phyloP scores from a whole-genome alignment of 495 filamentous ascomycete species.

The Polyplosphaeria fusca region DNA sequence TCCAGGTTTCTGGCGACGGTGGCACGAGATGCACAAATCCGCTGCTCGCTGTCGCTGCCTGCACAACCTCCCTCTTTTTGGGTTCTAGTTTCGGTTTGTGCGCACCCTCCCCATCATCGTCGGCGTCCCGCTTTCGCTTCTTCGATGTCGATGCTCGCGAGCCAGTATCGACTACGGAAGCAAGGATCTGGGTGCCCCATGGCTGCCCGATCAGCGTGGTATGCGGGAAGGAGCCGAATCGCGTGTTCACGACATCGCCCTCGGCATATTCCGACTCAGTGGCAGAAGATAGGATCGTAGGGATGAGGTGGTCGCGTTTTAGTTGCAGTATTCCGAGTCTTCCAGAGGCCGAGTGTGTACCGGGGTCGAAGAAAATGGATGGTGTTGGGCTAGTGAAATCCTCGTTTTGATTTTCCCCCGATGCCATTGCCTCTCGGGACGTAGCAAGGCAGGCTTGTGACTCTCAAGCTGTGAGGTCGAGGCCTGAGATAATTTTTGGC shows the following conservation, averaged over 20 bases:
- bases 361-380: slow-evolving; percentile 73
- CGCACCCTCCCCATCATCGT: slow-evolving; percentile 30
- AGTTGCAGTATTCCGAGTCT: slow-evolving; percentile 76
- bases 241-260: slow-evolving; percentile 83
- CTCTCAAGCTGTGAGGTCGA: background rate
- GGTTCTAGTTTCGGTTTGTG: slow-evolving; percentile 31
- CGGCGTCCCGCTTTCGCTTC: slow-evolving; percentile 53
- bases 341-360: slow-evolving; percentile 52
- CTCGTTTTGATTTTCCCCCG: slow-evolving; percentile 14
- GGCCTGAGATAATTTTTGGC: slow-evolving; percentile 7
- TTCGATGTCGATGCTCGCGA: slow-evolving; percentile 58
- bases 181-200: slow-evolving; percentile 88
- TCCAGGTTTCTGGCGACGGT: slow-evolving; percentile 94
- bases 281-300: slow-evolving; percentile 57
- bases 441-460: background rate
- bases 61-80: slow-evolving; percentile 29
- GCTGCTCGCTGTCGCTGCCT: slow-evolving; percentile 59
- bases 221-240: slow-evolving; percentile 94
- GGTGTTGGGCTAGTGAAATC: no score
- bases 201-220: slow-evolving; percentile 74
- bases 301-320: slow-evolving; percentile 74
- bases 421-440: background rate
- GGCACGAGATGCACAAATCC: slow-evolving; percentile 89
- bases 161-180: slow-evolving; percentile 85
- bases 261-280: slow-evolving; percentile 46